Evolutionary conservation across 129 eudicot species (phyloP).

Genomic region (Flaveria bidentis): DNA sequence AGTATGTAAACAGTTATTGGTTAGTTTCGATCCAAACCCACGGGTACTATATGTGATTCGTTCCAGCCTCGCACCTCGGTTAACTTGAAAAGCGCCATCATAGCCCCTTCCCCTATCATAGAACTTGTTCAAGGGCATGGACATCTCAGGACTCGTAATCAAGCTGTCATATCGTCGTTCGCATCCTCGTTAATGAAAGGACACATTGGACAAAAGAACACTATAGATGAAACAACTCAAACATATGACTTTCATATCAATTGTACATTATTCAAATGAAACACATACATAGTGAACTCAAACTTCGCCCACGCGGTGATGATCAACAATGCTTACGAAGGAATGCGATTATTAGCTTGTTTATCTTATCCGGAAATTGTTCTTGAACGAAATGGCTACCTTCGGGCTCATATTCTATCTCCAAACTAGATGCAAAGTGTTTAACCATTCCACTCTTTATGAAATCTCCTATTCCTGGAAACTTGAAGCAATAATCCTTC

Average conservation of each 20-base stretch:
- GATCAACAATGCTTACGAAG: background rate
- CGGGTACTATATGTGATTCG: too few relatives aligned
- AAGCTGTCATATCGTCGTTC: background rate
- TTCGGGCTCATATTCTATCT: background rate
- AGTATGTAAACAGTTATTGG: too few relatives aligned
- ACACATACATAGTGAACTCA: background rate
- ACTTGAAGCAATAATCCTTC: conserved; percentile 51
- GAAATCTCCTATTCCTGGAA: conserved; percentile 31
- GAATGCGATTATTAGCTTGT: background rate
- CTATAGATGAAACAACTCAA: background rate
- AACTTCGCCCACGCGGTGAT: background rate
- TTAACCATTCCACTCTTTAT: conserved; percentile 17
- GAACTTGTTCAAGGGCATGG: too few relatives aligned
- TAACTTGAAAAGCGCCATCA: too few relatives aligned
- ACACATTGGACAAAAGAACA: background rate
- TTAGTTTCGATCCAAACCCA: too few relatives aligned
- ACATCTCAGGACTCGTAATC: background rate
- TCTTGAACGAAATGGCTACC: conserved; percentile 20
- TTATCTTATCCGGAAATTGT: conserved; percentile 18
- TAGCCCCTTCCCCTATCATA: too few relatives aligned
- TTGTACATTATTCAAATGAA: conserved; percentile 17
- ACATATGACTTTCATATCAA: background rate
- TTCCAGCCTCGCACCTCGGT: too few relatives aligned
- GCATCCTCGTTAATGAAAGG: background rate
- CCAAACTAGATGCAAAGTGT: background rate